Evolutionary conservation across 164 flowering plant genomes (phyloP).

Genomic region (Magnolia changhungtana): DNA sequence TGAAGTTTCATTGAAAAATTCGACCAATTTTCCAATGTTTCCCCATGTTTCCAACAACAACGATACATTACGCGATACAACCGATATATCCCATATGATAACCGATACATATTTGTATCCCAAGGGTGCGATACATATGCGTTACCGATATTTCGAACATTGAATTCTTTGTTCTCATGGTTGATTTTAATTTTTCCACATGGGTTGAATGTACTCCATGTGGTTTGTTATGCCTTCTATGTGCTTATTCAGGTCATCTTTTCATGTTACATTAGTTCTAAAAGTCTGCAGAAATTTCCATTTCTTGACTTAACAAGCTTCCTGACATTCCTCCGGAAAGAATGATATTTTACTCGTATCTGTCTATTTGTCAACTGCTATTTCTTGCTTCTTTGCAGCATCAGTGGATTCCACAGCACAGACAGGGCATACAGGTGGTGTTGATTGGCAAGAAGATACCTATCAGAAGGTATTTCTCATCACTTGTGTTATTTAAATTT

Average conservation of each 20-base stretch:
- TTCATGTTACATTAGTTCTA: background rate
- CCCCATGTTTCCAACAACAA: too few relatives aligned
- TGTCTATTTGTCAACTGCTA: background rate
- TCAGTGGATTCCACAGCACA: constrained; percentile 64
- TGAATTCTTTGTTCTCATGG: background rate
- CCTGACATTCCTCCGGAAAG: background rate
- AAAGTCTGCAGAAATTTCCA: background rate
- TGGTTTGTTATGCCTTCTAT: background rate
- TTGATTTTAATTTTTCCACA: too few relatives aligned
- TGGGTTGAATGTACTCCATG: background rate
- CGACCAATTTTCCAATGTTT: too few relatives aligned
- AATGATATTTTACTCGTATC: background rate
- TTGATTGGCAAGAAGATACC: constrained; percentile 81
- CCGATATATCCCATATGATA: too few relatives aligned
- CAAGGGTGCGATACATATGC: too few relatives aligned
- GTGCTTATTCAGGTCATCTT: background rate
- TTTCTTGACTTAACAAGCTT: background rate
- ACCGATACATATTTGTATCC: too few relatives aligned
- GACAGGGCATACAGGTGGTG: constrained; percentile 49
- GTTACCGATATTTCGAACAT: too few relatives aligned
- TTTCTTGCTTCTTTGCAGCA: constrained; percentile 36
- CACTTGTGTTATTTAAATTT: background rate
- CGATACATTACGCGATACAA: too few relatives aligned
- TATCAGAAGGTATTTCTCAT: constrained; percentile 57
- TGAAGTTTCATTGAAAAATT: too few relatives aligned